Percentiles rank a stretch among this genome's conserved stretches.
Conservation (phyloP, 208 protist genomes). For the Acanthamoeba healyi region DNA sequence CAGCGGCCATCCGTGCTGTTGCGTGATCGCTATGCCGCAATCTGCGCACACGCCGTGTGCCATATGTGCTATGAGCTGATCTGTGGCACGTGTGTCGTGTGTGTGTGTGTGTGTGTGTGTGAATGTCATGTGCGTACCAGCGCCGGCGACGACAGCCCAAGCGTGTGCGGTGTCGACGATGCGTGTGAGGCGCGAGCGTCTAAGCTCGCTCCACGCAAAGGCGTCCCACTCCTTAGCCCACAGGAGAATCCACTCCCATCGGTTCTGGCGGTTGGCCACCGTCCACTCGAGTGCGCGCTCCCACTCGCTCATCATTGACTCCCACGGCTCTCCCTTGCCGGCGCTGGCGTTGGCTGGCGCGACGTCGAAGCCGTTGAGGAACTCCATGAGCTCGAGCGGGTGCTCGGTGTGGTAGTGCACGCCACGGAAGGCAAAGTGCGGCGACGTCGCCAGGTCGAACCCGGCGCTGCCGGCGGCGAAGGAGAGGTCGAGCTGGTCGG, state of each 20-base stretch:
- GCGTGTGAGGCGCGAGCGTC: conserved; percentile 21
- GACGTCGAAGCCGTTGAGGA: conserved; percentile 76
- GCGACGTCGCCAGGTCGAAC: not conserved
- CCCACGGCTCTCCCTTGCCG: not conserved
- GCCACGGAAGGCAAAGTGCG: conserved; percentile 9
- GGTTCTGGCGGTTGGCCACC: conserved; percentile 74
- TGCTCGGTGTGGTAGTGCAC: conserved; percentile 76
- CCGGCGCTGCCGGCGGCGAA: not conserved
- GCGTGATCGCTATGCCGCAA: conserved; percentile 66
- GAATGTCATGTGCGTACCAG: not conserved
- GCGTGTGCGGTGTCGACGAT: conserved; percentile 52
- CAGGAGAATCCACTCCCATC: conserved; percentile 76
- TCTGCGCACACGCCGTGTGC: not conserved
- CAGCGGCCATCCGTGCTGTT: conserved; percentile 73
- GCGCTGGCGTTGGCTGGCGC: too few species aligned
- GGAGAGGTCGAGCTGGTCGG: not conserved
- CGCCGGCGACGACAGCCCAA: conserved; percentile 53
- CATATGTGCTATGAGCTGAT: not conserved
- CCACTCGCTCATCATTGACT: conserved; percentile 34
- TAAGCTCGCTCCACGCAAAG: conserved; percentile 43
- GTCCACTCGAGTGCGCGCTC: not conserved
- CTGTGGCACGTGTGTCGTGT: not conserved
- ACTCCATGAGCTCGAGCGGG: conserved; percentile 75
- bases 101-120: too few species aligned
- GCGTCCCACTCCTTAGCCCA: conserved; percentile 35